phyloP scores from a whole-genome alignment of 2,329 filamentous ascomycete genomes.

The Cordyceps fumosorosea region DNA sequence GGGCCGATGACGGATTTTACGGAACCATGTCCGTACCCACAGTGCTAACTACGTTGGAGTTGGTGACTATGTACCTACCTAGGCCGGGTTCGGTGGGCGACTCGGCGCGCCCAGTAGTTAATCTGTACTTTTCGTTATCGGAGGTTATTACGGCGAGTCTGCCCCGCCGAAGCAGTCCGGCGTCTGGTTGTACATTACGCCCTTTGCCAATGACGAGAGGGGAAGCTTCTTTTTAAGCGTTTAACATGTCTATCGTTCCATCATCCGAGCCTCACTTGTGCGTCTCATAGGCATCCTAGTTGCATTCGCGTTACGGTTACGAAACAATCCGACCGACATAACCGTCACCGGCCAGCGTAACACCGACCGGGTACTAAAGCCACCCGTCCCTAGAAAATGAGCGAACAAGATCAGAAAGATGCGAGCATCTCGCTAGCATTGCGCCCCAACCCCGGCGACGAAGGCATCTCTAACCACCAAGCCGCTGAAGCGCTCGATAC shows the following conservation, averaged over 20 bases:
- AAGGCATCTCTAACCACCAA: conserved; percentile 63
- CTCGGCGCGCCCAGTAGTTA: no score
- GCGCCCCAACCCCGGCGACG: conserved; percentile 73
- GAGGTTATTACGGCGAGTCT: background rate
- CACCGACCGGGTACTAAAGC: no score
- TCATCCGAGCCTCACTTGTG: background rate
- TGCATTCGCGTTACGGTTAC: background rate
- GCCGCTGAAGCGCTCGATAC: conserved; percentile 70
- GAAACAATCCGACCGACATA: background rate
- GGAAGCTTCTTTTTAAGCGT: background rate
- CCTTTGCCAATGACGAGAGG: background rate
- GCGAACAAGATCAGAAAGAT: background rate
- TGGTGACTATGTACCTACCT: no score
- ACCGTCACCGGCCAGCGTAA: no score
- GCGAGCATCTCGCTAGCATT: conserved; percentile 50
- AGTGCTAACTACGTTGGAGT: no score
- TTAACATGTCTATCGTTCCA: background rate
- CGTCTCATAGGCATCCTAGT: background rate
- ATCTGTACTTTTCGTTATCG: background rate
- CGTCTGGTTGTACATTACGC: background rate
- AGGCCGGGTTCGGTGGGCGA: no score
- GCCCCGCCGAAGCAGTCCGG: background rate
- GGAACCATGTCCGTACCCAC: conserved; percentile 4
- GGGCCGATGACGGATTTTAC: background rate
- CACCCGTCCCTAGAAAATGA: background rate